Evolutionary conservation across 192 early-diverging fungal species (phyloP).

Genomic region (Spinellus fusiger): DNA sequence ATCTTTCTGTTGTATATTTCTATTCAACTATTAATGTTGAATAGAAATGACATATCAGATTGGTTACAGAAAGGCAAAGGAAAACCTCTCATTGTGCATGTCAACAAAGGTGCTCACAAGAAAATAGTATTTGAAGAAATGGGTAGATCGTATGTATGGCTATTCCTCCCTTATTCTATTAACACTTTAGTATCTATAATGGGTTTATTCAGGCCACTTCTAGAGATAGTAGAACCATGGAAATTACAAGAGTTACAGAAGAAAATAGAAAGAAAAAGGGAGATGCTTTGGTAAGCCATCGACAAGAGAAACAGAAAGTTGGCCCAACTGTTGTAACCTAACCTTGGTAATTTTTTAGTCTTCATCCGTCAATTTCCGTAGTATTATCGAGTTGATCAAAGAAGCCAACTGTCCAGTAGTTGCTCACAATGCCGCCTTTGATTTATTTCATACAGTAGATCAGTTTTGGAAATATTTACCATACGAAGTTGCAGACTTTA

Average conservation of each 20-base stretch:
- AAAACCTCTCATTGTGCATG: conserved; percentile 30
- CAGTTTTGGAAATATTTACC: conserved; percentile 75
- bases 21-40: neutral
- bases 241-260: conserved; percentile 41
- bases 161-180: neutral
- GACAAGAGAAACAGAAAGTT: neutral
- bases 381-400: conserved; percentile 72
- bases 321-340: neutral
- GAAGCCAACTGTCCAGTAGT: conserved; percentile 69
- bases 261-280: conserved; percentile 35
- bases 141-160: conserved; percentile 16
- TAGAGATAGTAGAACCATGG: conserved; percentile 31
- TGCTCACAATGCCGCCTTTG: conserved; percentile 87
- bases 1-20: neutral
- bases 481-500: conserved; percentile 60
- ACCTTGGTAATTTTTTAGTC: conserved; percentile 1
- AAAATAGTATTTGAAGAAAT: conserved; percentile 79
- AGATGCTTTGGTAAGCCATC: neutral
- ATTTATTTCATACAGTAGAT: conserved; percentile 74
- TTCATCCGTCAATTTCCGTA: conserved; percentile 54
- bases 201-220: conserved; percentile 36
- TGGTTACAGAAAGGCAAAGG: conserved; percentile 36
- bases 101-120: conserved; percentile 58
- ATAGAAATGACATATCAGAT: too few species aligned
- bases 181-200: conserved; percentile 33